A percentile compares a stretch with the other conserved stretches of the same genome.
These are phyloP conservation scores for Komagataella pastoris DNA, from an alignment of 805 yeast genomes.

Conservation along the genomic window DNA sequence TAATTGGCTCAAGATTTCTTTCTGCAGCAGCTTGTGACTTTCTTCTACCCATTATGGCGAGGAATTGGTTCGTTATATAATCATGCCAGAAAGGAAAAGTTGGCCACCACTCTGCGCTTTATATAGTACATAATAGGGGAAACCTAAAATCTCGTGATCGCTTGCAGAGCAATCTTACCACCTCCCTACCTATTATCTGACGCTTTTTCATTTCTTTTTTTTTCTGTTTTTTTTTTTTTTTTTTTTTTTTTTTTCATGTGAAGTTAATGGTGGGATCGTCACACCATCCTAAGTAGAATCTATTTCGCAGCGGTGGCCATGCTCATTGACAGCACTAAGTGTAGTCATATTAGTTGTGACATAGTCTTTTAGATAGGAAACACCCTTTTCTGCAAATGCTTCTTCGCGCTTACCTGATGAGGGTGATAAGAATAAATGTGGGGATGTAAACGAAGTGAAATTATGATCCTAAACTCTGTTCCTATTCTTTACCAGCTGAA, in stretches of 20 bases:
- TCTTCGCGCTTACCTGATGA: no score
- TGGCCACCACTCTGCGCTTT: not conserved
- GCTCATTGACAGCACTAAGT: no score
- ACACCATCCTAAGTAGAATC: not conserved
- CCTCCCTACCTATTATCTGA: not conserved
- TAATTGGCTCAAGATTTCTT: constrained; percentile 6
- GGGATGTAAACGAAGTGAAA: no score
- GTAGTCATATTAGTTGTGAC: no score
- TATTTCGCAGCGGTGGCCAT: no score
- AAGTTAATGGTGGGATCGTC: not conserved
- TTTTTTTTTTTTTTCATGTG: not conserved
- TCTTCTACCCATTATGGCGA: not conserved
- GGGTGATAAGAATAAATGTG: no score
- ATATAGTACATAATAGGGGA: not conserved
- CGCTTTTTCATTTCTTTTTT: not conserved
- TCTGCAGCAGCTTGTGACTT: constrained; percentile 7
- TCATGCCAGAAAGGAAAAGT: not conserved
- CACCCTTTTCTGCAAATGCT: no score
- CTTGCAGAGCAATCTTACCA: not conserved
- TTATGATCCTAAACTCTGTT: no score
- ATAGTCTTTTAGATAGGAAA: no score
- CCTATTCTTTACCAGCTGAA: no score
- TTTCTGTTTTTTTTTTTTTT: no score
- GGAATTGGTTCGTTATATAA: not conserved
- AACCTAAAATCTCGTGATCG: not conserved